These are phyloP conservation scores for Hypoxylon subgilvum DNA, from an alignment of 495 filamentous ascomycete genomes.

Conservation along the genomic window DNA sequence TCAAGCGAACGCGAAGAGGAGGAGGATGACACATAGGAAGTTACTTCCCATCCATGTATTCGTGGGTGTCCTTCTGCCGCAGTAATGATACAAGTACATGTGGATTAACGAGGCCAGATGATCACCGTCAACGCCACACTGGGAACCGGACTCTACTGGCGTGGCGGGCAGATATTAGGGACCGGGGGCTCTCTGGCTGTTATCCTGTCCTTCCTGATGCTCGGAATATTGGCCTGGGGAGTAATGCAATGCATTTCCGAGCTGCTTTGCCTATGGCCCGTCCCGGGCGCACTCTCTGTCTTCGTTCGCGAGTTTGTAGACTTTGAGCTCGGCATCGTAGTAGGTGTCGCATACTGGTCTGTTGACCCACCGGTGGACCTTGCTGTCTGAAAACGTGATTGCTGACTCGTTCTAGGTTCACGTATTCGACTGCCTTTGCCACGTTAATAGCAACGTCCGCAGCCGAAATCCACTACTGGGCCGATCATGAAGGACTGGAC, in stretches of 20 bases:
- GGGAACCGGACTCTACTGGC: conserved; percentile 57
- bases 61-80: conserved; percentile 32
- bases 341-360: conserved; percentile 58
- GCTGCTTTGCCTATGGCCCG: conserved; percentile 57
- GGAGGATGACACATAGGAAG: conserved; percentile 37
- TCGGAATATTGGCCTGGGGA: conserved; percentile 50
- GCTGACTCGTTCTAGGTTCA: conserved; percentile 46
- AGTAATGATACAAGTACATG: not conserved
- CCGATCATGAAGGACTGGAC: conserved; percentile 15
- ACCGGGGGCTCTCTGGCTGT: conserved; percentile 52
- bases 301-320: conserved; percentile 59
- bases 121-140: conserved; percentile 55
- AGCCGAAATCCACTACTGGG: conserved; percentile 47
- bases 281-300: conserved; percentile 53
- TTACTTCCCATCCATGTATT: conserved; percentile 53
- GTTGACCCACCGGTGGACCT: conserved; percentile 1
- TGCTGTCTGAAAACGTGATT: not conserved
- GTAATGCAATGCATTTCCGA: conserved; percentile 59
- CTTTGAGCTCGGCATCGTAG: conserved; percentile 51
- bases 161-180: conserved; percentile 51
- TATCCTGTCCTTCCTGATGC: conserved; percentile 49
- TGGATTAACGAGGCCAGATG: conserved; percentile 29
- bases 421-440: conserved; percentile 51
- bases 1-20: conserved; percentile 4
- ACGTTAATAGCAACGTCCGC: conserved; percentile 50